Evolutionary conservation across 2,329 filamentous ascomycete species (phyloP).

Genomic region (Aspergillus tanneri): DNA sequence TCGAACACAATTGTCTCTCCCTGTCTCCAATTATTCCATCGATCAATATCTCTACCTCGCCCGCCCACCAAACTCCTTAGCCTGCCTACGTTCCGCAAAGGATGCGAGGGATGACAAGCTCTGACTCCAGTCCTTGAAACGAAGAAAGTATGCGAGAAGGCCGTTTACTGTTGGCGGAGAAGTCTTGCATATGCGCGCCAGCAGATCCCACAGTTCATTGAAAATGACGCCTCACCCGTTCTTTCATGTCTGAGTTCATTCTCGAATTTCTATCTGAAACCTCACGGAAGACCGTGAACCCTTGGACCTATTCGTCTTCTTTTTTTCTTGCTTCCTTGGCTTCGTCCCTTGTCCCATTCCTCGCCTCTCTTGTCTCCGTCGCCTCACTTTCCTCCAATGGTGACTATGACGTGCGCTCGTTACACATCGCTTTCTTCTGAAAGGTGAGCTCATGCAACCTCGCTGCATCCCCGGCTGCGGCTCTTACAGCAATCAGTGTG

Average conservation of each 20-base stretch:
- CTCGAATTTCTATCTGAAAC: conserved; percentile 6
- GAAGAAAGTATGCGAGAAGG: conserved; percentile 20
- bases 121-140: conserved; percentile 21
- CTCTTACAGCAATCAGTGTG: background rate
- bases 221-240: conserved; percentile 27
- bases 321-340: background rate
- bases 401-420: conserved; percentile 14
- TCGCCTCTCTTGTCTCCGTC: conserved; percentile 3
- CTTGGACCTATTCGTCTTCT: conserved; percentile 3
- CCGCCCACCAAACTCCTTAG: background rate
- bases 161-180: conserved; percentile 18
- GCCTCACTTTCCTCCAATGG: conserved; percentile 1
- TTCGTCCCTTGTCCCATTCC: background rate
- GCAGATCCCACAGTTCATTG: conserved; percentile 20
- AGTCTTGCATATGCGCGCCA: conserved; percentile 21
- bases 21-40: conserved; percentile 4
- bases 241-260: conserved; percentile 10
- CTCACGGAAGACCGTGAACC: conserved; percentile 3
- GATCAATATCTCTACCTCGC: conserved; percentile 4
- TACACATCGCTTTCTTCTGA: conserved; percentile 9
- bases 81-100: conserved; percentile 7
- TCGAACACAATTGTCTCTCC: conserved; percentile 3
- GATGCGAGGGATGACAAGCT: conserved; percentile 21
- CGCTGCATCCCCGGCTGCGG: conserved; percentile 1
- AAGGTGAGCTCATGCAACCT: conserved; percentile 12